These are phyloP conservation scores for Lichtheimia corymbifera DNA, from an alignment of 371 early-diverging fungal genomes.

Conservation along the genomic window DNA sequence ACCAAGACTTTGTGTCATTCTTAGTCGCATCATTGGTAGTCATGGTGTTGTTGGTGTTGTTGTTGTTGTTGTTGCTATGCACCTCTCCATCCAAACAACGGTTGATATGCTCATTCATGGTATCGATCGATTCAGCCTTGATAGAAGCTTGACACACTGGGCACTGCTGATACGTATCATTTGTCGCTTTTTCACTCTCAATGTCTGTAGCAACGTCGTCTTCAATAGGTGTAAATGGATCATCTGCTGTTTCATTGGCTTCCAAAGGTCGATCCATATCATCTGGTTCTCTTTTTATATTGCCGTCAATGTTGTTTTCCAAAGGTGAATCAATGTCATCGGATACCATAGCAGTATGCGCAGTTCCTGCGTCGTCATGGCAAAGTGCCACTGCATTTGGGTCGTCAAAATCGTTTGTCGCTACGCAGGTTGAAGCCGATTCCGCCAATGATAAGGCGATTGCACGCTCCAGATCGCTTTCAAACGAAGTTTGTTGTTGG, in stretches of 20 bases:
- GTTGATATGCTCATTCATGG: not conserved
- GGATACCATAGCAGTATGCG: no score
- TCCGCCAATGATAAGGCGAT: not conserved
- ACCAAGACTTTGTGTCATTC: not conserved
- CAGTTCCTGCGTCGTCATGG: no score
- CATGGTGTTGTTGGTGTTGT: not conserved
- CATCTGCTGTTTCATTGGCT: no score
- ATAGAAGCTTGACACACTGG: not conserved
- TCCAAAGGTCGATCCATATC: no score
- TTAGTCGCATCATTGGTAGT: not conserved
- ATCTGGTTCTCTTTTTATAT: no score
- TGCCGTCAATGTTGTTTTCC: no score
- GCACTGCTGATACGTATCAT: not conserved
- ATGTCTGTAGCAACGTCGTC: no score
- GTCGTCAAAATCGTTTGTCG: not conserved
- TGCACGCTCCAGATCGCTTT: not conserved
- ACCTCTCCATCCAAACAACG: not conserved
- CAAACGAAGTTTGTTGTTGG: not conserved
- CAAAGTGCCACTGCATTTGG: not conserved
- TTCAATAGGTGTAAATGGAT: no score
- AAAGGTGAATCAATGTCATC: no score
- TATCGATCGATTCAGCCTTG: not conserved
- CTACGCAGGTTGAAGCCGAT: not conserved
- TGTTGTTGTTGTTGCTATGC: not conserved
- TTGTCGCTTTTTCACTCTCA: no score